These are phyloP conservation scores for Reutealis trisperma DNA, from an alignment of 345 rosid genomes.

Conservation along the genomic window DNA sequence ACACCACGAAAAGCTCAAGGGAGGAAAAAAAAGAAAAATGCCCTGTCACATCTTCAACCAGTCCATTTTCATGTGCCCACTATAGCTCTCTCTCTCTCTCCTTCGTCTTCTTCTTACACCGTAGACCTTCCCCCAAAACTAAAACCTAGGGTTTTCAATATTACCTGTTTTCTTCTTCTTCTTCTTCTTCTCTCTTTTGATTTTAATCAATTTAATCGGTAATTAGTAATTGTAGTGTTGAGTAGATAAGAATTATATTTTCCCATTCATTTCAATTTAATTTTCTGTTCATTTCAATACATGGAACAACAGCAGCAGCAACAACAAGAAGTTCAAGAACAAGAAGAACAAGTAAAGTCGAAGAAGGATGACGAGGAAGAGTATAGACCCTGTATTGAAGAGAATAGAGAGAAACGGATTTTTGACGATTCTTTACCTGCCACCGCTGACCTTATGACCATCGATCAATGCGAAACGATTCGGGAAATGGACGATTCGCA, in stretches of 20 bases:
- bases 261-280: background rate
- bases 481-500: slow-evolving; percentile 42
- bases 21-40: slow-evolving; percentile 14
- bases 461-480: slow-evolving; percentile 57
- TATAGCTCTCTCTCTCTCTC: background rate
- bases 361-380: slow-evolving; percentile 16
- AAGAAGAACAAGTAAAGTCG: slow-evolving; percentile 27
- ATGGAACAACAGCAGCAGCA: slow-evolving; percentile 47
- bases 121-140: slow-evolving; percentile 29
- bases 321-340: too few species aligned
- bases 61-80: slow-evolving; percentile 41
- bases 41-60: slow-evolving; percentile 39
- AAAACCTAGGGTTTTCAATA: slow-evolving; percentile 54
- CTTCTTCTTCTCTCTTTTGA: background rate
- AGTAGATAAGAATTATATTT: too few species aligned
- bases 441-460: slow-evolving; percentile 44
- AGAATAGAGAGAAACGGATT: background rate
- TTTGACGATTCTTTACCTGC: slow-evolving; percentile 34
- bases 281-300: background rate
- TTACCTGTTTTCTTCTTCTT: background rate
- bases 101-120: slow-evolving; percentile 23
- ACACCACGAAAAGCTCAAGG: background rate
- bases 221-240: background rate
- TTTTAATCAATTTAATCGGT: background rate
- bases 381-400: slow-evolving; percentile 26